Conservation (phyloP, 2,329 filamentous ascomycete species). For the Coccinonectria pachysandricola region DNA sequence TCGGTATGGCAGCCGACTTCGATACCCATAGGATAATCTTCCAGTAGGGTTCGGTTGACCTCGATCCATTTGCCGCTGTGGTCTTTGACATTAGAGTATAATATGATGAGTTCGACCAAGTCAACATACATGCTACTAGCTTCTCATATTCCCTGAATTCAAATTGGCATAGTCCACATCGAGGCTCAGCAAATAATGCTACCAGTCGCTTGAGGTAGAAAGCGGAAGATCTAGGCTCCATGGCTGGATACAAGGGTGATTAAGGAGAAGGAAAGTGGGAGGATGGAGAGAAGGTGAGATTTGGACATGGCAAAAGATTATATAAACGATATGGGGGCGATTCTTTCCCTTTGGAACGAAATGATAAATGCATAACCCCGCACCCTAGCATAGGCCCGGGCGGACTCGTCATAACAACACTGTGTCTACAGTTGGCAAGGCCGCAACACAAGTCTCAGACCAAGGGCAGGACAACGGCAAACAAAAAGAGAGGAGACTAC, state of each 20-base stretch:
- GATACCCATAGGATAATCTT: neutral
- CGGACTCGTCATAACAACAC: no score
- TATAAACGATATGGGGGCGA: no score
- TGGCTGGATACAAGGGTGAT: neutral
- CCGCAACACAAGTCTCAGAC: no score
- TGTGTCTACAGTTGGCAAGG: no score
- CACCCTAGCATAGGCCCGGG: no score
- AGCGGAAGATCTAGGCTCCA: neutral
- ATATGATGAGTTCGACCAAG: neutral
- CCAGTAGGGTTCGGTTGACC: neutral
- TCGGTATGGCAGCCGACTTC: neutral
- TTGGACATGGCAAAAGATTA: no score
- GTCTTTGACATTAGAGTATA: neutral
- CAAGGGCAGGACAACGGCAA: no score
- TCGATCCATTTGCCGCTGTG: neutral
- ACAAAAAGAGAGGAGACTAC: no score
- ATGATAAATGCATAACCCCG: no score
- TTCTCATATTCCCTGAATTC: neutral
- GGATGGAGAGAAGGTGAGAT: no score
- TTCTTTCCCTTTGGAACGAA: no score
- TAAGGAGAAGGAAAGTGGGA: no score
- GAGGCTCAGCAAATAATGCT: neutral
- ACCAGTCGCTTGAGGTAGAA: neutral
- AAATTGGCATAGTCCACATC: neutral
- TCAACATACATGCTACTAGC: neutral